Percentiles rank a stretch among this genome's conserved stretches.
Conservation (phyloP, 2,329 filamentous ascomycete species). For the Sarocladium strictum region DNA sequence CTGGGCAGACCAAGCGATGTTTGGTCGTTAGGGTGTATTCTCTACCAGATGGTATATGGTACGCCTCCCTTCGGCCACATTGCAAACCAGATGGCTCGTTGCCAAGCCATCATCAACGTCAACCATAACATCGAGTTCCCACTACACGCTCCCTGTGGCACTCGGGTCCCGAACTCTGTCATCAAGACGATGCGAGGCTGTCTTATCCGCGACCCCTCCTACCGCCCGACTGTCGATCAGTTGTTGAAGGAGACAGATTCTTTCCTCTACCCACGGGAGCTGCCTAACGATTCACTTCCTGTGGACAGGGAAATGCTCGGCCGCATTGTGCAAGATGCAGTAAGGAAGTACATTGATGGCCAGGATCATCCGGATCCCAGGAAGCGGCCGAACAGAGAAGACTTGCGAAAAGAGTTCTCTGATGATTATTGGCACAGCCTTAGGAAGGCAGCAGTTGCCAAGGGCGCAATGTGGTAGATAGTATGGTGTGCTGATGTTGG, state of each 20-base stretch:
- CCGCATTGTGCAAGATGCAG: conserved; percentile 46
- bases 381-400: conserved; percentile 7
- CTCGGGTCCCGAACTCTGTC: conserved; percentile 51
- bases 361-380: conserved; percentile 9
- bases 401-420: conserved; percentile 3
- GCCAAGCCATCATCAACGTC: conserved; percentile 80
- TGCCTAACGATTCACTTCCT: conserved; percentile 48
- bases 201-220: conserved; percentile 54
- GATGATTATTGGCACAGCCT: conserved; percentile 51
- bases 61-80: conserved; percentile 93
- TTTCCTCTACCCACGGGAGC: conserved; percentile 58
- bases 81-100: conserved; percentile 75
- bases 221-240: conserved; percentile 58
- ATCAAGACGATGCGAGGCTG: conserved; percentile 58
- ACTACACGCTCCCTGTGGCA: conserved; percentile 59
- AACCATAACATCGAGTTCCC: conserved; percentile 69
- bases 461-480: conserved; percentile 6
- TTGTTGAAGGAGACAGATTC: conserved; percentile 53
- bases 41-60: conserved; percentile 99
- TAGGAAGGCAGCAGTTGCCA: conserved; percentile 42
- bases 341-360: conserved; percentile 5
- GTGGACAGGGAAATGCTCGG: conserved; percentile 57
- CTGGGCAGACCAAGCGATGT: conserved; percentile 93
- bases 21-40: conserved; percentile 92
- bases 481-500: background rate